Base-by-base conservation (phyloP, 192 early-diverging fungal species). In the Podila epigama region DNA sequence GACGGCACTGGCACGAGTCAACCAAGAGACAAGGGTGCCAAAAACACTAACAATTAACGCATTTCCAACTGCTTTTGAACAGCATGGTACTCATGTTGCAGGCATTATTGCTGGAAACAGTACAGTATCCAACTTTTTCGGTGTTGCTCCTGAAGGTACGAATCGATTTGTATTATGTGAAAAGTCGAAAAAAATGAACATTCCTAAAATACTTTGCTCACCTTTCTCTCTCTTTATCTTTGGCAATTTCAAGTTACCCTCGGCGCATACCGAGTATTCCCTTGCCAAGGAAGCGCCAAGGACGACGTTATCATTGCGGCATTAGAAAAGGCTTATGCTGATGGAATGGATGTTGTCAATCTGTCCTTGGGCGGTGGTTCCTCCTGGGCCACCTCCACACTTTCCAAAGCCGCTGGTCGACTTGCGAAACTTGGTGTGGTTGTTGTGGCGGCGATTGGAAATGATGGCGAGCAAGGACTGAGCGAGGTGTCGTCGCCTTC, bases 331-430 rank as follows among this genome's bases (percentile, higher is more conserved):
- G 96, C 95, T 3, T 83, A 87, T 56, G 60, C 61, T 2, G 93
- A 94, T 56, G 80, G 87, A 3, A 85, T 92, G 75, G 87, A 97
- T 58, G 66, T 97, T 36, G 91, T 97, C 68, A 95, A 91, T 82
- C 82, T 96, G 67, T 92, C 90, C 56, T 77, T 96, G 41, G 96
- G 94, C 48, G 91, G 86, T n/a, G 80, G 84, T 13, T 81, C 80
- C 55, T 82, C 81, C 35, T 88, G 84, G 86, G 83, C 78, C 41
- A 89, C 91, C 34, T 77, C 86, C 37, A 81, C 91, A 25, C 58
- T 85, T 16, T 79, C 88, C 1, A 71, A 86, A 22, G 89, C 88
- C 0, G 86, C 89, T 36, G 82, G 85, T 11, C 56, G 57, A 28
- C 78, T 92, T 31, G 56, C 70, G 1, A 27, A 58, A 1, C 59